Percentiles rank a stretch among this genome's conserved stretches.
phyloP scores from a whole-genome alignment of 2,329 filamentous ascomycete genomes.

The Talaromyces albobiverticillius region DNA sequence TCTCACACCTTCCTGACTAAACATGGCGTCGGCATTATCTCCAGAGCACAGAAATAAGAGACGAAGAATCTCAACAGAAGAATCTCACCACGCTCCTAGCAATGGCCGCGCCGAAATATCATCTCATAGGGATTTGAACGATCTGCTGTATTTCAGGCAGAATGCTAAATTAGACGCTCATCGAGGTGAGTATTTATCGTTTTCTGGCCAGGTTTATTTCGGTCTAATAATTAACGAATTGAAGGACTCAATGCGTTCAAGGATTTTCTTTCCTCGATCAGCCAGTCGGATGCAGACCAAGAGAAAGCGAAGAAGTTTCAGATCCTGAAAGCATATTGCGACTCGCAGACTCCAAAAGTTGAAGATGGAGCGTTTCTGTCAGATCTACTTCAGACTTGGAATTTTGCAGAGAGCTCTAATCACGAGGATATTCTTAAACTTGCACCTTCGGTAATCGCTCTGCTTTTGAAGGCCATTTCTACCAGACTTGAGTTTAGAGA shows the following conservation, averaged over 20 bases:
- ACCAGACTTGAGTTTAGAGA: constrained; percentile 69
- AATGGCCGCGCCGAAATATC: constrained; percentile 27
- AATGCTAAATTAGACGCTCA: constrained; percentile 53
- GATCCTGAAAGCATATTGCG: constrained; percentile 47
- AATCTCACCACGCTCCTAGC: constrained; percentile 8
- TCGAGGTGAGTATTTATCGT: constrained; percentile 59
- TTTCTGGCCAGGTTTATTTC: not conserved
- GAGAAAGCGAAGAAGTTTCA: constrained; percentile 39
- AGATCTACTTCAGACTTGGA: constrained; percentile 86
- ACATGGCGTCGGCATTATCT: constrained; percentile 34
- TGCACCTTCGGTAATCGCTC: constrained; percentile 74
- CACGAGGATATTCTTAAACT: constrained; percentile 79
- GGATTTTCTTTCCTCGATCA: constrained; percentile 41
- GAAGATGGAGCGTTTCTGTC: constrained; percentile 65
- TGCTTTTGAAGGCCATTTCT: constrained; percentile 77
- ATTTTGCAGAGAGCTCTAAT: constrained; percentile 73
- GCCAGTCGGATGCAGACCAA: constrained; percentile 31
- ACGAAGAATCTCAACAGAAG: constrained; percentile 35
- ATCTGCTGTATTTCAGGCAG: constrained; percentile 68
- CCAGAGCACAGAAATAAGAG: constrained; percentile 35
- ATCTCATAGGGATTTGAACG: constrained; percentile 63
- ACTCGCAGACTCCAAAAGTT: constrained; percentile 51
- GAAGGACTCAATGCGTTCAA: constrained; percentile 45
- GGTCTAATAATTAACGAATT: not conserved
- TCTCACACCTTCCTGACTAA: not conserved